Evolutionary conservation across 2,329 filamentous ascomycete genomes (phyloP).

Genomic region (Sporothrix schenckii): DNA sequence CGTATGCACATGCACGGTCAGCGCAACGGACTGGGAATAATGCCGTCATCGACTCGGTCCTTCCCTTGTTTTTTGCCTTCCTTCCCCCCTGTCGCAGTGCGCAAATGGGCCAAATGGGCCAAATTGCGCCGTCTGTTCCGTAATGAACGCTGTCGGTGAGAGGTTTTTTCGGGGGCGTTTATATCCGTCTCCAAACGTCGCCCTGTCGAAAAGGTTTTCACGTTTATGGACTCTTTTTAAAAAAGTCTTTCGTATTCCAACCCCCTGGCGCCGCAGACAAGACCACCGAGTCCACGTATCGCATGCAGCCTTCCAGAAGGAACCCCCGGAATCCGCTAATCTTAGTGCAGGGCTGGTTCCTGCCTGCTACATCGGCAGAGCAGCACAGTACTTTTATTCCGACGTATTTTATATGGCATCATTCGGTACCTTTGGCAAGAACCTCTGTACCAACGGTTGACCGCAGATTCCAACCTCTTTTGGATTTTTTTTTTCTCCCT

Average conservation of each 20-base stretch:
- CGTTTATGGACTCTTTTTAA: neutral
- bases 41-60: conserved; percentile 26
- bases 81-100: neutral
- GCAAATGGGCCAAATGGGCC: neutral
- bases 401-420: neutral
- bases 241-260: neutral
- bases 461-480: conserved; percentile 5
- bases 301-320: conserved; percentile 22
- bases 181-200: conserved; percentile 11
- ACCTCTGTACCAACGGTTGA: conserved; percentile 20
- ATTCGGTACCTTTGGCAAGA: neutral
- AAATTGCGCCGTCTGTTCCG: conserved; percentile 23
- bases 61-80: neutral
- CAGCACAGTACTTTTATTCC: conserved; percentile 23
- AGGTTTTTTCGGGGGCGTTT: neutral
- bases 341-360: conserved; percentile 34
- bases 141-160: conserved; percentile 2
- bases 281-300: conserved; percentile 13
- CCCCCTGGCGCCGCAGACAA: neutral
- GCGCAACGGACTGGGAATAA: conserved; percentile 14
- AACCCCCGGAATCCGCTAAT: conserved; percentile 32
- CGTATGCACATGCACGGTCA: conserved; percentile 16
- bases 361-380: conserved; percentile 27
- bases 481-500: neutral
- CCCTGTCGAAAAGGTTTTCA: neutral